Evolutionary conservation across 352 stramenopile genomes (phyloP).

Genomic region (Pythium chondricola): DNA sequence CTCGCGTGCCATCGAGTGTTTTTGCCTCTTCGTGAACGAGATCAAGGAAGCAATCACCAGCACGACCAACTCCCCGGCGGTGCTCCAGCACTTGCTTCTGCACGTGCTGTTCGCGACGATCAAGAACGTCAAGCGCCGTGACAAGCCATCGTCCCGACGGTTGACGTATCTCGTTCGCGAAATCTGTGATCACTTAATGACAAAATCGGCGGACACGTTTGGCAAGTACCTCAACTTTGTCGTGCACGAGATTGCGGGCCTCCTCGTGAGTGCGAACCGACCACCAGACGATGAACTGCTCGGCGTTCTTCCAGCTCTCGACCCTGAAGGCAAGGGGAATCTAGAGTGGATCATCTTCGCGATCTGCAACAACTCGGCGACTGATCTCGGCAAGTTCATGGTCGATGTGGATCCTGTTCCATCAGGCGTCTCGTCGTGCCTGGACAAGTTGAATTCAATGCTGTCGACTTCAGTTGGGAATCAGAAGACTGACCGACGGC

Average conservation of each 20-base stretch:
- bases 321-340: constrained; percentile 51
- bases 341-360: constrained; percentile 76
- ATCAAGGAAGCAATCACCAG: constrained; percentile 29
- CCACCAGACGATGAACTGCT: neutral
- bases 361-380: constrained; percentile 68
- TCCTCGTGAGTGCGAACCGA: constrained; percentile 30
- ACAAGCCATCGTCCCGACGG: constrained; percentile 14
- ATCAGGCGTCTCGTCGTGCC: constrained; percentile 43
- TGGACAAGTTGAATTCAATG: constrained; percentile 67
- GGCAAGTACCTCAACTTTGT: constrained; percentile 78
- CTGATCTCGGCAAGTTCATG: constrained; percentile 63
- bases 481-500: constrained; percentile 6
- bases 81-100: constrained; percentile 64
- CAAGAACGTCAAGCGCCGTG: constrained; percentile 17
- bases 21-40: constrained; percentile 54
- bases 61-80: constrained; percentile 5
- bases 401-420: constrained; percentile 59
- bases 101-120: constrained; percentile 68
- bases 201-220: constrained; percentile 48
- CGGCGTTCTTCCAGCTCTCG: constrained; percentile 19
- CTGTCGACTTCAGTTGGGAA: constrained; percentile 29
- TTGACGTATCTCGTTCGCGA: constrained; percentile 57
- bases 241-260: constrained; percentile 67
- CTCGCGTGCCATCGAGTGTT: constrained; percentile 54
- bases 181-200: constrained; percentile 58